Conservation (phyloP, 192 early-diverging fungal species). For the Entomortierella chlamydospora region DNA sequence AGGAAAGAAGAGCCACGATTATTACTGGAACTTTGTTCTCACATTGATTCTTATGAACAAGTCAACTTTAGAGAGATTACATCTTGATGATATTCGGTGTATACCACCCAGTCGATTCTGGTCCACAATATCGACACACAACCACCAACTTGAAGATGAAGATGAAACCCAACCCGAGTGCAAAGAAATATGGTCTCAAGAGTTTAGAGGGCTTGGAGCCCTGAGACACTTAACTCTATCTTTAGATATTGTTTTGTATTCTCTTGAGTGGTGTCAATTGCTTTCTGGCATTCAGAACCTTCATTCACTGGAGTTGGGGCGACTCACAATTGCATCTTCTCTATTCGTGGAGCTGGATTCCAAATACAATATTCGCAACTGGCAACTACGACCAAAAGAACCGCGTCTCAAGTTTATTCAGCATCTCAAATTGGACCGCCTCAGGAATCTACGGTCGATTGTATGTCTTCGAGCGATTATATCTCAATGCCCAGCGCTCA, state of each 20-base stretch:
- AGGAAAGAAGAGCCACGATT: neutral
- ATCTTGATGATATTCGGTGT: neutral
- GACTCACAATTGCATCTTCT: neutral
- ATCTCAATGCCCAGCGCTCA: neutral
- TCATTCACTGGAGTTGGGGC: neutral
- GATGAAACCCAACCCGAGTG: neutral
- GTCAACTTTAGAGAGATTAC: neutral
- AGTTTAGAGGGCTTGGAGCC: neutral
- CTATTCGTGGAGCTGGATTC: neutral
- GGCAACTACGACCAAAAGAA: neutral
- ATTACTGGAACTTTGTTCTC: neutral
- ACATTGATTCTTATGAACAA: neutral
- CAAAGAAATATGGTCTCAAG: neutral
- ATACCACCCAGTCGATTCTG: neutral
- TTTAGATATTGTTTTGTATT: neutral
- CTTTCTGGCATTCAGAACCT: neutral
- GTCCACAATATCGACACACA: neutral
- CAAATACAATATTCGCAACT: neutral
- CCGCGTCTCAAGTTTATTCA: neutral
- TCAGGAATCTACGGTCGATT: neutral
- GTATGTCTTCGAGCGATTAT: neutral
- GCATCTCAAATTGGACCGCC: neutral
- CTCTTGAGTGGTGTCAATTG: neutral
- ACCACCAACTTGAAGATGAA: neutral
- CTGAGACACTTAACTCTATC: neutral